These are phyloP conservation scores for Aspergillus caelatus DNA, from an alignment of 2,329 filamentous ascomycete genomes.

Conservation along the genomic window DNA sequence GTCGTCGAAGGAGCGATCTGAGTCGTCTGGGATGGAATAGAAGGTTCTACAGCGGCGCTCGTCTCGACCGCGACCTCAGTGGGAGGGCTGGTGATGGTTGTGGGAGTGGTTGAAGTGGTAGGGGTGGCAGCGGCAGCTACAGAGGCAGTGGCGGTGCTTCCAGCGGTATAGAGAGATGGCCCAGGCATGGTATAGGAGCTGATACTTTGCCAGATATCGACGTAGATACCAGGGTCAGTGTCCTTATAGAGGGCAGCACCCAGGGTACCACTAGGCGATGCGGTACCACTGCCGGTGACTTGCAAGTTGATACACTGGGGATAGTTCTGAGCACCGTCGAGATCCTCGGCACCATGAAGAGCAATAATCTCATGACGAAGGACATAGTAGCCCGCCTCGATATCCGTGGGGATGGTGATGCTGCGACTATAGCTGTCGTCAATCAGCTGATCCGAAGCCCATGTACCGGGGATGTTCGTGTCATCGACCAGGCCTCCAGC, in stretches of 20 bases:
- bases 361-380: slow-evolving; percentile 57
- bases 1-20: background rate
- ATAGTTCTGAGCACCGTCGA: slow-evolving; percentile 53
- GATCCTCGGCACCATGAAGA: slow-evolving; percentile 46
- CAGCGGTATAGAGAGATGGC: slow-evolving; percentile 18
- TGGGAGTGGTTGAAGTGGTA: background rate
- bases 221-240: slow-evolving; percentile 58
- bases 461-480: slow-evolving; percentile 47
- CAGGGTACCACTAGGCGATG: slow-evolving; percentile 47
- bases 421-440: slow-evolving; percentile 52
- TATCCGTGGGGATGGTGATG: slow-evolving; percentile 46
- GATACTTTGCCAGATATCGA: slow-evolving; percentile 55
- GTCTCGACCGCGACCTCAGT: background rate
- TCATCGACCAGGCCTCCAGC: slow-evolving; percentile 53
- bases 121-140: slow-evolving; percentile 12
- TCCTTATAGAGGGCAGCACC: slow-evolving; percentile 58
- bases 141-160: slow-evolving; percentile 18
- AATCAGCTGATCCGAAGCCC: slow-evolving; percentile 57
- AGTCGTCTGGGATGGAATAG: background rate
- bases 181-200: slow-evolving; percentile 21
- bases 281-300: slow-evolving; percentile 55
- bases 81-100: background rate
- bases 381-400: slow-evolving; percentile 54
- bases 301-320: slow-evolving; percentile 61
- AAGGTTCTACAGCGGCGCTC: background rate